These are phyloP conservation scores for Scutellaria galericulata DNA, from an alignment of 257 asterid species.

Conservation along the genomic window DNA sequence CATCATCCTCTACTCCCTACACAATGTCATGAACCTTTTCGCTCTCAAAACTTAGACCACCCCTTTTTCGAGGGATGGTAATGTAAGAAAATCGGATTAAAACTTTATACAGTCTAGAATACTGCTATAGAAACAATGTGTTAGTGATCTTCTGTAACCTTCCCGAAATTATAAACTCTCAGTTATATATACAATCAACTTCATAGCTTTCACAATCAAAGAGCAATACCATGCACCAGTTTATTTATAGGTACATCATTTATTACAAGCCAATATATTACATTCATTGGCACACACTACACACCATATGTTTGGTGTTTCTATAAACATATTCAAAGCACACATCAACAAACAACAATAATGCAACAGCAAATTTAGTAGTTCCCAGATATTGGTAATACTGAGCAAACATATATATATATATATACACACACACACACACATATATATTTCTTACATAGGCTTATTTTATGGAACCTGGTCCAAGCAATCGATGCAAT, in stretches of 20 bases:
- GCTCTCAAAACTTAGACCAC: slow-evolving; percentile 41
- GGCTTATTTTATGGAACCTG: slow-evolving; percentile 33
- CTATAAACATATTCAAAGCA: slow-evolving; percentile 20
- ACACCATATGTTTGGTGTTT: slow-evolving; percentile 21
- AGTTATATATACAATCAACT: slow-evolving; percentile 6
- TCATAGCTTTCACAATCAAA: not conserved
- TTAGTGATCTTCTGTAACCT: too few relatives aligned
- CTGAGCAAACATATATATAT: slow-evolving; percentile 24
- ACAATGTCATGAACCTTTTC: slow-evolving; percentile 55
- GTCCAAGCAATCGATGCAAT: slow-evolving; percentile 48
- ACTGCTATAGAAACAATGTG: too few relatives aligned
- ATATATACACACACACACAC: too few relatives aligned
- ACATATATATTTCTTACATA: slow-evolving; percentile 22
- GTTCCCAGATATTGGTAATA: slow-evolving; percentile 21
- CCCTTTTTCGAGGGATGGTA: too few relatives aligned
- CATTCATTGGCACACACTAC: slow-evolving; percentile 22
- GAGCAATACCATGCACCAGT: slow-evolving; percentile 19
- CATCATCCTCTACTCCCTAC: slow-evolving; percentile 66
- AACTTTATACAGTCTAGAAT: not conserved
- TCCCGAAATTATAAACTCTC: too few relatives aligned
- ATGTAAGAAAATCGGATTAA: not conserved
- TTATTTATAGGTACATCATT: slow-evolving; percentile 15
- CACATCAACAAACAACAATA: slow-evolving; percentile 20
- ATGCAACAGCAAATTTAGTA: slow-evolving; percentile 26
- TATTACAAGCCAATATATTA: slow-evolving; percentile 37